Conservation (phyloP, 1,284 basidiomycete genomes). For the Ceratobasidium sp. region DNA sequence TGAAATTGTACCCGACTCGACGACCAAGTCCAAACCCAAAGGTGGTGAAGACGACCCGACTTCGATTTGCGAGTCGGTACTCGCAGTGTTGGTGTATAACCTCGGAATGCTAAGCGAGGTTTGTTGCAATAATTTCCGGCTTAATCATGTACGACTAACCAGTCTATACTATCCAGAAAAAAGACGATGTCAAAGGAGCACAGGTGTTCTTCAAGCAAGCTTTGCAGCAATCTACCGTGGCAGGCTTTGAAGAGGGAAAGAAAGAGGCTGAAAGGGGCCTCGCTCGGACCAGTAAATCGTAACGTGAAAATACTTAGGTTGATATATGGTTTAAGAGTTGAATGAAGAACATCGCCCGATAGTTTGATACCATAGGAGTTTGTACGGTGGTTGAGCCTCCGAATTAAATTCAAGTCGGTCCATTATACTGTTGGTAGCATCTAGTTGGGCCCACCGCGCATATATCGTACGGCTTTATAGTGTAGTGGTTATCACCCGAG, state of each 20-base stretch:
- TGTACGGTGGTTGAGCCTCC: background rate
- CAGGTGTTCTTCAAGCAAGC: conserved; percentile 28
- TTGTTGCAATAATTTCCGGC: background rate
- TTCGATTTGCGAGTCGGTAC: conserved; percentile 38
- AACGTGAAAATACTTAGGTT: background rate
- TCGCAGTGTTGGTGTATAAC: conserved; percentile 46
- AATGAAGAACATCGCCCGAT: too few species aligned
- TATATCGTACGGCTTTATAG: conserved; percentile 32
- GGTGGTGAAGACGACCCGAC: conserved; percentile 7
- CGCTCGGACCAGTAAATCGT: conserved; percentile 15
- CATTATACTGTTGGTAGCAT: too few species aligned
- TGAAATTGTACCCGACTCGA: conserved; percentile 27
- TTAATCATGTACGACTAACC: background rate
- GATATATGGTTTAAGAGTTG: background rate
- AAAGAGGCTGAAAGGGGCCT: conserved; percentile 28
- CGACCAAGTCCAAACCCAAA: background rate
- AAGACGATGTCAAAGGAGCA: conserved; percentile 31
- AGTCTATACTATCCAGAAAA: conserved; percentile 8
- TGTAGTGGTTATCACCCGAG: conserved; percentile 39
- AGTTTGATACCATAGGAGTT: too few species aligned
- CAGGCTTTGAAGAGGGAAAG: conserved; percentile 31
- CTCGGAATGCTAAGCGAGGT: conserved; percentile 49
- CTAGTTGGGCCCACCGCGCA: too few species aligned
- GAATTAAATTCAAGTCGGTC: too few species aligned
- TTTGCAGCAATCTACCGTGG: conserved; percentile 1